Evolutionary conservation across 495 filamentous ascomycete genomes (phyloP).

Genomic region (Aspergillus homomorphus): DNA sequence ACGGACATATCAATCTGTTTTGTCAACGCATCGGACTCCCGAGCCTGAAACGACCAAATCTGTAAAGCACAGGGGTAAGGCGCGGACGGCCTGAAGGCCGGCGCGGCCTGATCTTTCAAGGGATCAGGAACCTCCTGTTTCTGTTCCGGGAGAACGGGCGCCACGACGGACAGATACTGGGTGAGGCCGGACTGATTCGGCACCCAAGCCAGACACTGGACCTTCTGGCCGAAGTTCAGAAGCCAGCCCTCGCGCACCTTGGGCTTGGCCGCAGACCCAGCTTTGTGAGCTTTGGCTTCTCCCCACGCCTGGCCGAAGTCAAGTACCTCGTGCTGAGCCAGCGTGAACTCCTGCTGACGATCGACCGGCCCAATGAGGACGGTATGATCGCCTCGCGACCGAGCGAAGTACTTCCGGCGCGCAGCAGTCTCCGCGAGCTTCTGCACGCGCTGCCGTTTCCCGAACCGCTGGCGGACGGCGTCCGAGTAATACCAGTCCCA

Average conservation of each 20-base stretch:
- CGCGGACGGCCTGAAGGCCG: slow-evolving; percentile 46
- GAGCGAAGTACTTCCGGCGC: slow-evolving; percentile 40
- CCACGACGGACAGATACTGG: slow-evolving; percentile 55
- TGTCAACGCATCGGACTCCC: slow-evolving; percentile 23
- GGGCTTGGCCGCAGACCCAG: slow-evolving; percentile 7
- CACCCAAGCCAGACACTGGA: slow-evolving; percentile 56
- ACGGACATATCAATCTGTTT: slow-evolving; percentile 38
- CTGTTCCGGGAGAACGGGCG: slow-evolving; percentile 38
- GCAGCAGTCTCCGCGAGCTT: slow-evolving; percentile 29
- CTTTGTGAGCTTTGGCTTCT: slow-evolving; percentile 9
- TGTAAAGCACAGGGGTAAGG: slow-evolving; percentile 52
- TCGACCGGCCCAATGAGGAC: slow-evolving; percentile 52
- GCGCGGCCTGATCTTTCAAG: slow-evolving; percentile 29
- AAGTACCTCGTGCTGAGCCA: slow-evolving; percentile 40
- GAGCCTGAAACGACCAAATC: slow-evolving; percentile 55
- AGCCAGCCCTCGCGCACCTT: slow-evolving; percentile 54
- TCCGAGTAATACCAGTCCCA: slow-evolving; percentile 57
- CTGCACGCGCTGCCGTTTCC: slow-evolving; percentile 33
- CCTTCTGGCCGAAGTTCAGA: slow-evolving; percentile 50
- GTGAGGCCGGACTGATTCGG: slow-evolving; percentile 48
- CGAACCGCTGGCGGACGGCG: slow-evolving; percentile 36
- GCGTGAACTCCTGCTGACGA: slow-evolving; percentile 38
- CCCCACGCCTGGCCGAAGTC: slow-evolving; percentile 47
- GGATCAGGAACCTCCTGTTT: slow-evolving; percentile 24
- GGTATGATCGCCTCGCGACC: slow-evolving; percentile 32